A percentile compares a stretch with the other conserved stretches of the same genome.
phyloP scores from a whole-genome alignment of 306 rosid genomes.

The Dicorynia guianensis region DNA sequence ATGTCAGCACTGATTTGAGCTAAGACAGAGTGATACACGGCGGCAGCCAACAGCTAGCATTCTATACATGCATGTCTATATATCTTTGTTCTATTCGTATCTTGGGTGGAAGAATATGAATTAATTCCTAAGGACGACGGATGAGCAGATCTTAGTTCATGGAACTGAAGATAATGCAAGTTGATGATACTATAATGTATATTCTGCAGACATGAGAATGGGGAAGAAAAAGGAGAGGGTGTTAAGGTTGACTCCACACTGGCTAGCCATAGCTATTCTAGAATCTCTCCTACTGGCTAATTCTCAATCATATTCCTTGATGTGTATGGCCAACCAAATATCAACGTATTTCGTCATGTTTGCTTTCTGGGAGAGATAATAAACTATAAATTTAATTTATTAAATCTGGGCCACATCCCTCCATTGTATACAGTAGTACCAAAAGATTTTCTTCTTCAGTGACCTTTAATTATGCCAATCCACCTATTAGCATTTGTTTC shows the following conservation, averaged over 20 bases:
- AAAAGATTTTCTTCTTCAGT: slow-evolving; percentile 15
- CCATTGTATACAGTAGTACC: neutral
- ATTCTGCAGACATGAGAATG: neutral
- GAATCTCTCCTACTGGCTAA: too few relatives aligned
- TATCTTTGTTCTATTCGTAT: slow-evolving; percentile 17
- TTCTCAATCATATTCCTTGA: too few relatives aligned
- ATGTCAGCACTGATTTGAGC: slow-evolving; percentile 40
- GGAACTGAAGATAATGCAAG: too few relatives aligned
- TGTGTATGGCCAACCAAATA: too few relatives aligned
- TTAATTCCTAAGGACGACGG: neutral
- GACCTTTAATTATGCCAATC: slow-evolving; percentile 18
- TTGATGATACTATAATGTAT: too few relatives aligned
- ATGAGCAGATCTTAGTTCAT: too few relatives aligned
- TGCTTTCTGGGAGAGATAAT: neutral
- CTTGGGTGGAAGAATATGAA: slow-evolving; percentile 43
- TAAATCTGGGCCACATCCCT: slow-evolving; percentile 14
- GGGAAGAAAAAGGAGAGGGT: neutral
- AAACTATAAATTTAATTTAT: neutral
- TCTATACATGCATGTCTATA: too few relatives aligned
- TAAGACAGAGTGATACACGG: slow-evolving; percentile 14
- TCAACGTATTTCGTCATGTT: neutral
- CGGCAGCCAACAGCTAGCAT: neutral
- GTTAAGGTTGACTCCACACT: neutral
- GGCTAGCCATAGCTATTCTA: too few relatives aligned
- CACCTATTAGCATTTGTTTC: slow-evolving; percentile 34